These are phyloP conservation scores for Naganishia vishniacii DNA, from an alignment of 768 basidiomycete species.

Conservation along the genomic window DNA sequence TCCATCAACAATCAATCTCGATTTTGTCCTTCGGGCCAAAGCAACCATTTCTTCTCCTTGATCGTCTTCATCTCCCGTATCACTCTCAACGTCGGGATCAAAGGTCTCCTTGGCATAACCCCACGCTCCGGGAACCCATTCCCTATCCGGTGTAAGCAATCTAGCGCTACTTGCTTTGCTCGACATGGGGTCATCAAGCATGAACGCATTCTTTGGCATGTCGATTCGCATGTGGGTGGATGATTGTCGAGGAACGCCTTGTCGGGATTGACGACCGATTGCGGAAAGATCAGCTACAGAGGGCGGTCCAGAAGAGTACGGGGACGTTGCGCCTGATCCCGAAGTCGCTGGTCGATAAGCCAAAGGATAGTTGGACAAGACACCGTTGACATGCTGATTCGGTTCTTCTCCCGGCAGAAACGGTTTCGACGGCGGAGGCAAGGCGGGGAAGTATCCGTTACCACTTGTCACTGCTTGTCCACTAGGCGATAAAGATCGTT, in stretches of 20 bases:
- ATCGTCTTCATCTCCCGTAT: conserved; percentile 24
- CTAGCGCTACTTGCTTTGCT: conserved; percentile 21
- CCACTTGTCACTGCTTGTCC: not conserved
- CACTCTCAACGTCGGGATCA: conserved; percentile 23
- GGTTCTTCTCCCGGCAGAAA: conserved; percentile 26
- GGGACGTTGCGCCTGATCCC: conserved; percentile 14
- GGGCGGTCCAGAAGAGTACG: conserved; percentile 10
- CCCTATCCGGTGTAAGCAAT: conserved; percentile 22
- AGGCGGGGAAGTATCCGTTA: conserved; percentile 24
- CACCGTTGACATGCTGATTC: conserved; percentile 21
- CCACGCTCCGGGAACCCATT: conserved; percentile 28
- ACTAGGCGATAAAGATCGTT: conserved; percentile 9
- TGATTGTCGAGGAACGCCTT: not conserved
- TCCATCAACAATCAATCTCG: conserved; percentile 24
- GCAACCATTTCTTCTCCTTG: not conserved
- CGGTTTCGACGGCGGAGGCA: conserved; percentile 22
- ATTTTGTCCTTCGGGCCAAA: not conserved
- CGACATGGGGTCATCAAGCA: conserved; percentile 10
- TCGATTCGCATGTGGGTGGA: conserved; percentile 13
- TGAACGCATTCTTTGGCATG: conserved; percentile 4
- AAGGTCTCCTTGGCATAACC: conserved; percentile 23
- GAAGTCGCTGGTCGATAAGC: conserved; percentile 15
- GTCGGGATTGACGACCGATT: conserved; percentile 1
- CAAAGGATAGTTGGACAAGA: conserved; percentile 25
- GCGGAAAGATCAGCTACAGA: not conserved